Base-by-base conservation (phyloP, 1,139 yeast species). In the Taiozyma sp. region DNA sequence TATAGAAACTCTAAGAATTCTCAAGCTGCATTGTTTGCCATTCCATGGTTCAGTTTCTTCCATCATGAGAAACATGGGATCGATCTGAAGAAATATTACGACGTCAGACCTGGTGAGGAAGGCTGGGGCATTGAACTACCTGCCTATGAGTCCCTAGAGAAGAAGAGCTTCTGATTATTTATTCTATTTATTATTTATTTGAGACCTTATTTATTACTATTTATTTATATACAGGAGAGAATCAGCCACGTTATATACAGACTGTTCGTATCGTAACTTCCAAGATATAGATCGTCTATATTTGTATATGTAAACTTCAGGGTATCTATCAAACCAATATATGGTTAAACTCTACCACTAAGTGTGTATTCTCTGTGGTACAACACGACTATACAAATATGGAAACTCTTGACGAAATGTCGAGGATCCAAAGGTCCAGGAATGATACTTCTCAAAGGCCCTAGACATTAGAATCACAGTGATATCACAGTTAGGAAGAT, bases 41-140 rank as follows among this genome's bases (percentile, higher is more conserved):
- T 88, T 63, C 96, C 96, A 40, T 85, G 92, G 91, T 87, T 89
- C 75, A 89, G 89, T 71, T 72, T 87, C 58, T 91, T 84, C 48
- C 72, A 83, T 65, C 96, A 89, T 69, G 91, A 89, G 61, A 85
- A 83, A 72, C 96, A 89, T 68, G 96, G 95, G 39, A 84, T 87
- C 52, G 86, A 84, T 39, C 30, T 60, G 36, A 55, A 56, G 45
- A 58, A 49, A 45, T 60, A 60, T 42, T 60, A 60, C 50, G 64
- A 59, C 38, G 54, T 53, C 1, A 58, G 64, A 52, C 54, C 48
- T 4, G 64, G 64, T 19, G 64, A 60, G 42, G 62, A 58, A 44
- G 44, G 50, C 4, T 60, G 64, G 64, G 57, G 48, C 4, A 57
- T 60, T 43, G 44, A 51, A 19, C 49, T 60, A 4, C 64, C 64